These are phyloP conservation scores for Hypholoma fasciculare DNA, from an alignment of 768 basidiomycete species.

Conservation along the genomic window DNA sequence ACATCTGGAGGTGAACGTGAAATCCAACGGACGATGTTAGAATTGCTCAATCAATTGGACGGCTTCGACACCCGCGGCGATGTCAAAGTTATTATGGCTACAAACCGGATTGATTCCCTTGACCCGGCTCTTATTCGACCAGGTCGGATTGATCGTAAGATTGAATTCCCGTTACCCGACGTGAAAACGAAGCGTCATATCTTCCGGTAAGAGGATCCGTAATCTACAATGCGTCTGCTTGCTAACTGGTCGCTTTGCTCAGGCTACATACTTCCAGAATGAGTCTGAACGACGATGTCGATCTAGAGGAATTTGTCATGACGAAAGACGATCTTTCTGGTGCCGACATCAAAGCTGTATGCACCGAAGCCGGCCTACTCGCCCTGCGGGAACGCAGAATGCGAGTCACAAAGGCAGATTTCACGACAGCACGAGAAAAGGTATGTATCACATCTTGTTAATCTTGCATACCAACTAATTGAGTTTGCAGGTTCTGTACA, in stretches of 20 bases:
- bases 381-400: slow-evolving; percentile 94
- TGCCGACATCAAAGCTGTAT: slow-evolving; percentile 98
- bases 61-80: slow-evolving; percentile 99
- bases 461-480: background rate
- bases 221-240: background rate
- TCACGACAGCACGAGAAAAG: slow-evolving; percentile 91
- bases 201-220: slow-evolving; percentile 63
- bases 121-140: slow-evolving; percentile 98
- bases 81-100: slow-evolving; percentile 99
- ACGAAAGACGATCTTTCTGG: slow-evolving; percentile 96
- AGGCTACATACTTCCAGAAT: slow-evolving; percentile 94
- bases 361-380: slow-evolving; percentile 96
- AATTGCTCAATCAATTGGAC: slow-evolving; percentile 96
- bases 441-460: slow-evolving; percentile 36
- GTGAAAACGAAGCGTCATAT: slow-evolving; percentile 99
- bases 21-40: slow-evolving; percentile 99
- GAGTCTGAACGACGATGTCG: slow-evolving; percentile 86
- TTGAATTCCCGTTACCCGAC: slow-evolving; percentile 96
- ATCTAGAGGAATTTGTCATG: slow-evolving; percentile 93
- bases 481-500: slow-evolving; percentile 57
- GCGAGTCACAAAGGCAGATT: slow-evolving; percentile 91
- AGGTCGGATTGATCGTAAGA: slow-evolving; percentile 98
- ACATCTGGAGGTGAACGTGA: slow-evolving; percentile 98
- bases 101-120: slow-evolving; percentile 94
- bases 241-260: slow-evolving; percentile 1